Evolutionary conservation across 257 asterid species (phyloP).

Genomic region (Nicotiana otophora): DNA sequence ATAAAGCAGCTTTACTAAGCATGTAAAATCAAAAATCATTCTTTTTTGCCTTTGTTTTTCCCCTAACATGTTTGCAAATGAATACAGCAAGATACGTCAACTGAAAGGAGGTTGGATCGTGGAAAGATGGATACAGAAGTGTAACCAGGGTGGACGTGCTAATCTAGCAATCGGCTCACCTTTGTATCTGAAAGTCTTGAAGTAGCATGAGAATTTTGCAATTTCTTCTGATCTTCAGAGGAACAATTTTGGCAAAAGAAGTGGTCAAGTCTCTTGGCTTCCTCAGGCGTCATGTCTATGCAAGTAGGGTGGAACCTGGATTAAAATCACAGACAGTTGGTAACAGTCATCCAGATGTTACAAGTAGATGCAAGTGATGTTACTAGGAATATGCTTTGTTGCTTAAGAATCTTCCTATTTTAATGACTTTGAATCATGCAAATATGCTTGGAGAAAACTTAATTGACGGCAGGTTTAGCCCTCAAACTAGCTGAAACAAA

Average conservation of each 20-base stretch:
- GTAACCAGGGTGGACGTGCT: neutral
- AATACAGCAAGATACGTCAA: neutral
- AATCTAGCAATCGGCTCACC: conserved; percentile 32
- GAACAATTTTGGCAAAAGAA: conserved; percentile 70
- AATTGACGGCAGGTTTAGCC: neutral
- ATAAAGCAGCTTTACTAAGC: neutral
- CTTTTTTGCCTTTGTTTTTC: neutral
- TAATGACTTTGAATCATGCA: neutral
- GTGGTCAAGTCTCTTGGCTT: conserved; percentile 64
- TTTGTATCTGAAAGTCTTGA: conserved; percentile 54
- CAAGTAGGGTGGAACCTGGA: conserved; percentile 89
- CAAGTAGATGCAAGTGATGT: neutral
- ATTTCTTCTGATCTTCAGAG: conserved; percentile 60
- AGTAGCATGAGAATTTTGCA: conserved; percentile 47
- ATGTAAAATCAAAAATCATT: neutral
- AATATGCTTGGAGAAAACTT: neutral
- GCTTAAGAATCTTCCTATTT: neutral
- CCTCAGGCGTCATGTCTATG: conserved; percentile 67
- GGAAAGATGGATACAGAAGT: neutral
- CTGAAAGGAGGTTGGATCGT: conserved; percentile 1
- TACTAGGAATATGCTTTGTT: neutral
- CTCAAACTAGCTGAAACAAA: neutral
- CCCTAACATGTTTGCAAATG: neutral
- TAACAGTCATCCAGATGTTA: neutral
- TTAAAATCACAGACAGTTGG: conserved; percentile 11